These are phyloP conservation scores for Hyparrhenia diplandra DNA, from an alignment of 176 grass and related monocot genomes.

Conservation along the genomic window DNA sequence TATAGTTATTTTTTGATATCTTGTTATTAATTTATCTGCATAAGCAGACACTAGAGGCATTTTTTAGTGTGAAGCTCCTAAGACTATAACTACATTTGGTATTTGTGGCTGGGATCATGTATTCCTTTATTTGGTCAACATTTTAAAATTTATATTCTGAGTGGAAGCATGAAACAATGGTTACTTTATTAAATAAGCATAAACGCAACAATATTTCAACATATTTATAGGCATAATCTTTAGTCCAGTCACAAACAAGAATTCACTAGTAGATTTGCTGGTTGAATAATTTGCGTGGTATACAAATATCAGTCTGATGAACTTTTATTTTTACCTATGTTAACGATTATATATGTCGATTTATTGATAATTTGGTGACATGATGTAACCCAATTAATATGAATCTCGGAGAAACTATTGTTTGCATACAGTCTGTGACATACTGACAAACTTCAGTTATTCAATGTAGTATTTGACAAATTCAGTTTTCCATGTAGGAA, in stretches of 20 bases:
- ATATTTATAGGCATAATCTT: background rate
- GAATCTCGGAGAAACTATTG: no score
- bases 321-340: background rate
- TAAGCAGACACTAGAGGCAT: background rate
- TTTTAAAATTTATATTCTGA: background rate
- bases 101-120: background rate
- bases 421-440: background rate
- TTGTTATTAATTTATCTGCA: background rate
- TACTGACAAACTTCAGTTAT: background rate
- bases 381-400: no score
- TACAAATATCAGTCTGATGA: background rate
- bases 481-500: constrained; percentile 33
- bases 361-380: background rate
- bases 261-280: background rate
- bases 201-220: background rate
- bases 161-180: background rate
- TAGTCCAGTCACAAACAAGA: background rate
- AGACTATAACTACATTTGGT: background rate
- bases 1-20: background rate
- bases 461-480: background rate
- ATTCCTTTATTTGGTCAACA: background rate
- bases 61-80: background rate
- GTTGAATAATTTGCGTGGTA: background rate
- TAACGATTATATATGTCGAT: background rate
- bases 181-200: background rate